These are phyloP conservation scores for Aspergillus ellipticus DNA, from an alignment of 495 filamentous ascomycete genomes.

Conservation along the genomic window DNA sequence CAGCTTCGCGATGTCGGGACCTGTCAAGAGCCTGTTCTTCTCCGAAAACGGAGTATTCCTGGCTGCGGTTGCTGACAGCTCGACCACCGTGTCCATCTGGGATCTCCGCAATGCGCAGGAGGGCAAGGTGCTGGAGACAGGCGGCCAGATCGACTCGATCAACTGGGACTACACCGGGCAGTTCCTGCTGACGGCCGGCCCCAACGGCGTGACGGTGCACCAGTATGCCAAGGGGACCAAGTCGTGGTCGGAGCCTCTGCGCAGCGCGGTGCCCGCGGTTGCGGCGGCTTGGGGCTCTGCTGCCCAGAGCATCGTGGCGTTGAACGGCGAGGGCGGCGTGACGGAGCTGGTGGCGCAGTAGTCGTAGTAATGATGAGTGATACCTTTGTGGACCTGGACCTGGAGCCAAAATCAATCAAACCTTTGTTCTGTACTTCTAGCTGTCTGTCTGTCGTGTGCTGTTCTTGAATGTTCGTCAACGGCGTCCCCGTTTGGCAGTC, in stretches of 20 bases:
- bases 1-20: conserved; percentile 60
- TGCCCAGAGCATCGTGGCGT: conserved; percentile 68
- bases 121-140: conserved; percentile 78
- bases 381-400: too few relatives aligned
- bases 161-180: conserved; percentile 95
- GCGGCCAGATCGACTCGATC: conserved; percentile 65
- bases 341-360: conserved; percentile 53
- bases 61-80: conserved; percentile 68
- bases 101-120: conserved; percentile 80
- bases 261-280: conserved; percentile 66
- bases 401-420: conserved; percentile 8
- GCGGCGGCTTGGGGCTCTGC: conserved; percentile 72
- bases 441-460: conserved; percentile 8
- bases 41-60: conserved; percentile 98
- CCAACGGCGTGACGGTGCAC: conserved; percentile 78
- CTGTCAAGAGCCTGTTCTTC: conserved; percentile 74
- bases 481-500: not conserved
- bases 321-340: conserved; percentile 71
- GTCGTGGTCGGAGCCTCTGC: conserved; percentile 82
- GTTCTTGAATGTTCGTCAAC: conserved; percentile 4
- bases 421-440: conserved; percentile 21
- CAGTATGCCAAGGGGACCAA: conserved; percentile 81
- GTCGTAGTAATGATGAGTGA: conserved; percentile 45
- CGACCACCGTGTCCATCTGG: conserved; percentile 77
- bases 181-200: conserved; percentile 79